These are phyloP conservation scores for Discostella pseudostelligera DNA, from an alignment of 108 stramenopile species.

Conservation along the genomic window DNA sequence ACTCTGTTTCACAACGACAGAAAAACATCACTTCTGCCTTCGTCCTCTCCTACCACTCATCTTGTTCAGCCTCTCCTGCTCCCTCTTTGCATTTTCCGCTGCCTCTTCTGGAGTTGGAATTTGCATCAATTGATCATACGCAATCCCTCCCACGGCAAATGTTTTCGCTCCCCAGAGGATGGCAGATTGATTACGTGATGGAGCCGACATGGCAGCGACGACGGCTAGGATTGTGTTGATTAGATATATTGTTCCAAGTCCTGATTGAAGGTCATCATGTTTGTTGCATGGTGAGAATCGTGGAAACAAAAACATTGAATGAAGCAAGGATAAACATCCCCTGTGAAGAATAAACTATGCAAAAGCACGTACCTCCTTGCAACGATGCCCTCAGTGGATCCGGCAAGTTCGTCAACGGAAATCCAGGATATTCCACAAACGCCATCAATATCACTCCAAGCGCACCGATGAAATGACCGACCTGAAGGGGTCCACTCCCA, in stretches of 20 bases:
- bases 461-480: conserved; percentile 86
- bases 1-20: no score
- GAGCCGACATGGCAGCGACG: conserved; percentile 67
- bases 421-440: conserved; percentile 88
- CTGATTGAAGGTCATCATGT: conserved; percentile 24
- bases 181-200: conserved; percentile 65
- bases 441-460: conserved; percentile 78
- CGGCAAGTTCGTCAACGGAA: conserved; percentile 87
- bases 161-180: conserved; percentile 74
- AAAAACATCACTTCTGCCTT: conserved; percentile 11
- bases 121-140: conserved; percentile 85
- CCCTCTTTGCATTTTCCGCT: conserved; percentile 53
- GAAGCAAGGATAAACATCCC: neutral
- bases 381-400: conserved; percentile 67
- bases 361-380: conserved; percentile 69
- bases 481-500: conserved; percentile 78
- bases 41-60: conserved; percentile 30
- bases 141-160: conserved; percentile 80
- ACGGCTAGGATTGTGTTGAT: conserved; percentile 77
- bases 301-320: neutral
- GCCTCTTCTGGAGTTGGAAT: conserved; percentile 70
- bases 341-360: neutral
- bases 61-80: conserved; percentile 40
- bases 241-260: conserved; percentile 65
- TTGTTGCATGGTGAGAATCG: conserved; percentile 2